These are phyloP conservation scores for Acanthamoeba lenticulata DNA, from an alignment of 208 protist genomes.

Conservation along the genomic window DNA sequence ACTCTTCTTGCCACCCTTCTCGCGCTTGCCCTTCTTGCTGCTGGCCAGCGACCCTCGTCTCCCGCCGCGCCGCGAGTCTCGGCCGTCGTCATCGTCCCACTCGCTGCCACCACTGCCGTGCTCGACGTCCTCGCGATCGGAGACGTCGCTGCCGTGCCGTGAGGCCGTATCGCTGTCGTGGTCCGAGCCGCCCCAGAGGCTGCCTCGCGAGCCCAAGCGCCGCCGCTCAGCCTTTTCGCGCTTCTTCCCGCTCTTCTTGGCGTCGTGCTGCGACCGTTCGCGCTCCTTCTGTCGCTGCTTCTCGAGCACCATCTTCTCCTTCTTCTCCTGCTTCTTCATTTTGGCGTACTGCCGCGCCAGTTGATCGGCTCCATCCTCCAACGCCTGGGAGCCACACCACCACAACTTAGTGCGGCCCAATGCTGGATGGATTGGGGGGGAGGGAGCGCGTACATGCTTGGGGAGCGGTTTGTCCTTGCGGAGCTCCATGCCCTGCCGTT, in stretches of 20 bases:
- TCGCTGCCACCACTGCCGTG: background rate
- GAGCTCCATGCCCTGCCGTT: constrained; percentile 46
- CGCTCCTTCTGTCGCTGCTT: constrained; percentile 54
- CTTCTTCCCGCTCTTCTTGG: constrained; percentile 16
- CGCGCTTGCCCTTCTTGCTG: constrained; percentile 3
- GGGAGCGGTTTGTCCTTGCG: constrained; percentile 25
- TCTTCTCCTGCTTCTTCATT: constrained; percentile 39
- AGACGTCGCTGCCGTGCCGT: background rate
- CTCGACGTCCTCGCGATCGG: background rate
- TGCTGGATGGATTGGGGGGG: too few species aligned
- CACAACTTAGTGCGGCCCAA: background rate
- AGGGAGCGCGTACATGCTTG: background rate
- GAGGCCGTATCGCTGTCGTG: background rate
- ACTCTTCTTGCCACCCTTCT: background rate
- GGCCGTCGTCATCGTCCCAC: background rate
- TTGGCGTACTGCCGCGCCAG: background rate
- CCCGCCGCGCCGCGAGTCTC: background rate
- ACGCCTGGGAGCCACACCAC: background rate
- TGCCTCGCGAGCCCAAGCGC: background rate
- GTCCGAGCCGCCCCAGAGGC: background rate
- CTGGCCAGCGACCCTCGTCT: background rate
- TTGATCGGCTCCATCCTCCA: constrained; percentile 1
- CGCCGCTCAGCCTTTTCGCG: background rate
- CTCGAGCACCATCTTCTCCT: background rate
- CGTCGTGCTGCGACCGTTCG: background rate